A percentile compares a stretch with the other conserved stretches of the same genome.
phyloP scores from a whole-genome alignment of 1,139 yeast genomes.

The Meyerozyma guilliermondii region DNA sequence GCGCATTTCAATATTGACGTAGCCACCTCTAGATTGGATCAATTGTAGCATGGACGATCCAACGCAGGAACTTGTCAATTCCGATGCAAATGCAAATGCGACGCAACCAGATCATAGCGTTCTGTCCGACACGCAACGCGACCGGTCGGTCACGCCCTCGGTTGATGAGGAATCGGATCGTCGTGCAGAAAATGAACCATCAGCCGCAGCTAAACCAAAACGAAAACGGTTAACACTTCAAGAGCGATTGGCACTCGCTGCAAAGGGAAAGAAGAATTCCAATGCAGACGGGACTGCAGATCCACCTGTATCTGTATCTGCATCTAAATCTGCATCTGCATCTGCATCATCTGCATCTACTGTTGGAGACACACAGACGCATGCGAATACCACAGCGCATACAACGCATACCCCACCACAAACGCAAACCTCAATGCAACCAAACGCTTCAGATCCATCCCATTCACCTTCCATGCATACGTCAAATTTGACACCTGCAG shows the following conservation, averaged over 20 bases:
- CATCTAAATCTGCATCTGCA: not conserved
- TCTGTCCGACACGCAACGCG: not conserved
- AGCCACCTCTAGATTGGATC: no score
- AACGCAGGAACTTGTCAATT: not conserved
- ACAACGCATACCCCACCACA: no score
- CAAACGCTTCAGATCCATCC: not conserved
- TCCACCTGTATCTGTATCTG: no score
- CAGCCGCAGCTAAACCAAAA: slow-evolving; percentile 11
- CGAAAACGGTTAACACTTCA: slow-evolving; percentile 62
- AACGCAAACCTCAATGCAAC: no score
- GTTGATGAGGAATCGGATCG: not conserved
- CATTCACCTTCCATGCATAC: slow-evolving; percentile 3
- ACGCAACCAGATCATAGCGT: not conserved
- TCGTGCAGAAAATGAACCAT: not conserved
- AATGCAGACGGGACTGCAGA: no score
- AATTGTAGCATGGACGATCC: not conserved
- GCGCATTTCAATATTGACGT: not conserved
- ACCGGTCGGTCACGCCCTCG: not conserved
- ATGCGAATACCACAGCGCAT: no score
- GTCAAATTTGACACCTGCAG: not conserved
- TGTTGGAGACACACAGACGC: no score
- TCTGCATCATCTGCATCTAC: not conserved
- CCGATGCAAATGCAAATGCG: not conserved
- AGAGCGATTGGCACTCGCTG: slow-evolving; percentile 79
- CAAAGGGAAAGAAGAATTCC: slow-evolving; percentile 39